These are phyloP conservation scores for Nakaseomyces delphensis DNA, from an alignment of 1,139 yeast species.

Conservation along the genomic window DNA sequence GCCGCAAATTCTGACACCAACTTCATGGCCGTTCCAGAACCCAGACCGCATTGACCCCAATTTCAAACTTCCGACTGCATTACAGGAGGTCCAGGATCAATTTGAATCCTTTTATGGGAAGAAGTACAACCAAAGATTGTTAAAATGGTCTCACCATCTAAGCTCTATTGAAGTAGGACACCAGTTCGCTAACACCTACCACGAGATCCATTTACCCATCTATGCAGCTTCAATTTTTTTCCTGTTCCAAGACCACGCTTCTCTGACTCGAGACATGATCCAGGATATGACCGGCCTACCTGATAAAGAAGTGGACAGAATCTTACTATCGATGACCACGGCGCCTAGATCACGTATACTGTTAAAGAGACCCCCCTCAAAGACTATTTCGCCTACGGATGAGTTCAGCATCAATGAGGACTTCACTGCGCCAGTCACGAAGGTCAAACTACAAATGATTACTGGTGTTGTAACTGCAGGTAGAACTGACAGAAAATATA, in stretches of 20 bases:
- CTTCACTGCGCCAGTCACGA: slow-evolving; percentile 62
- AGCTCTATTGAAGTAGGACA: slow-evolving; percentile 74
- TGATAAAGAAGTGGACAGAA: slow-evolving; percentile 59
- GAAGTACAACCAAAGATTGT: slow-evolving; percentile 62
- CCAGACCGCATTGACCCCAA: slow-evolving; percentile 16
- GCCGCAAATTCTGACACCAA: slow-evolving; percentile 46
- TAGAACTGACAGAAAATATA: background rate
- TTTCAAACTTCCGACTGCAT: slow-evolving; percentile 45
- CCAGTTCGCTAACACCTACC: slow-evolving; percentile 56
- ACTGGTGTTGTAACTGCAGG: slow-evolving; percentile 16
- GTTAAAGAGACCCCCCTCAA: slow-evolving; percentile 64
- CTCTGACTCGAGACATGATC: slow-evolving; percentile 54
- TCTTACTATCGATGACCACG: slow-evolving; percentile 74
- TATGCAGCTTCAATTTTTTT: slow-evolving; percentile 71
- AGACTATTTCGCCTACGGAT: slow-evolving; percentile 59
- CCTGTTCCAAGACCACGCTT: slow-evolving; percentile 50
- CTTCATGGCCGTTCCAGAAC: slow-evolving; percentile 30
- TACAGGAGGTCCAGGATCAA: slow-evolving; percentile 36
- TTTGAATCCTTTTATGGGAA: slow-evolving; percentile 48
- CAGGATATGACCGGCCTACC: slow-evolving; percentile 64
- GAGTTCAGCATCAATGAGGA: slow-evolving; percentile 58
- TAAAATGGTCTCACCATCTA: slow-evolving; percentile 77
- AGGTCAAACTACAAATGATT: slow-evolving; percentile 74
- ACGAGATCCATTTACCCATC: slow-evolving; percentile 74
- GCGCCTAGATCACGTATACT: slow-evolving; percentile 74